Evolutionary conservation across 1,284 basidiomycete species (phyloP).

Genomic region (Boletus sp.): DNA sequence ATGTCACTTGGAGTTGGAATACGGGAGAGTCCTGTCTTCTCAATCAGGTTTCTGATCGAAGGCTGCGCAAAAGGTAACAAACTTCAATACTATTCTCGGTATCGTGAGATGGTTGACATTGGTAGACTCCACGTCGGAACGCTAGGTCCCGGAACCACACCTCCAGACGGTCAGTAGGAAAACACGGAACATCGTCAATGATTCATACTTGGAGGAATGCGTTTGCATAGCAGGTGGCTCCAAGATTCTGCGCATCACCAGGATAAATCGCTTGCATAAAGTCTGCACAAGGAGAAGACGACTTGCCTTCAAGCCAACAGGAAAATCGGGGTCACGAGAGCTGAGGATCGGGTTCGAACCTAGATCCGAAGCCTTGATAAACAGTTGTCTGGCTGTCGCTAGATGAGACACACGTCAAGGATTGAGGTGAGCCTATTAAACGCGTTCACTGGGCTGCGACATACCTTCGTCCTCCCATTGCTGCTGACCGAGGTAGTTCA

Average conservation of each 20-base stretch:
- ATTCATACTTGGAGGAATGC: slow-evolving; percentile 76
- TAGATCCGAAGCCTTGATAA: slow-evolving; percentile 50
- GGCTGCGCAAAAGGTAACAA: slow-evolving; percentile 10
- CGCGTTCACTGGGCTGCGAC: slow-evolving; percentile 19
- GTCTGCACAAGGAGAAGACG: neutral
- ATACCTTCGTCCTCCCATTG: slow-evolving; percentile 67
- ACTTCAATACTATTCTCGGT: slow-evolving; percentile 54
- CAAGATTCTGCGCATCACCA: slow-evolving; percentile 63
- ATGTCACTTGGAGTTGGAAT: slow-evolving; percentile 71
- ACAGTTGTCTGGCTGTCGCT: slow-evolving; percentile 53
- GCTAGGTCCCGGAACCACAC: slow-evolving; percentile 61
- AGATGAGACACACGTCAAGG: slow-evolving; percentile 12
- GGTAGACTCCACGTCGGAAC: slow-evolving; percentile 57
- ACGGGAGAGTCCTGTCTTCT: slow-evolving; percentile 61
- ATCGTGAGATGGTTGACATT: slow-evolving; percentile 43
- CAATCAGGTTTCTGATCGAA: slow-evolving; percentile 8
- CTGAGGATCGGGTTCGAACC: slow-evolving; percentile 50
- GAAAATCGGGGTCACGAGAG: slow-evolving; percentile 51
- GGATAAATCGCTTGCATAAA: neutral
- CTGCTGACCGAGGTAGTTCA: slow-evolving; percentile 82
- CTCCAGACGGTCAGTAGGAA: slow-evolving; percentile 29
- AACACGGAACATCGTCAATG: neutral
- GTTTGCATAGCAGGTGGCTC: slow-evolving; percentile 92
- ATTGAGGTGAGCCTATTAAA: slow-evolving; percentile 9
- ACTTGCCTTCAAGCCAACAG: slow-evolving; percentile 75